Evolutionary conservation across 768 basidiomycete species (phyloP).

Genomic region (Tephrocybe sp.): DNA sequence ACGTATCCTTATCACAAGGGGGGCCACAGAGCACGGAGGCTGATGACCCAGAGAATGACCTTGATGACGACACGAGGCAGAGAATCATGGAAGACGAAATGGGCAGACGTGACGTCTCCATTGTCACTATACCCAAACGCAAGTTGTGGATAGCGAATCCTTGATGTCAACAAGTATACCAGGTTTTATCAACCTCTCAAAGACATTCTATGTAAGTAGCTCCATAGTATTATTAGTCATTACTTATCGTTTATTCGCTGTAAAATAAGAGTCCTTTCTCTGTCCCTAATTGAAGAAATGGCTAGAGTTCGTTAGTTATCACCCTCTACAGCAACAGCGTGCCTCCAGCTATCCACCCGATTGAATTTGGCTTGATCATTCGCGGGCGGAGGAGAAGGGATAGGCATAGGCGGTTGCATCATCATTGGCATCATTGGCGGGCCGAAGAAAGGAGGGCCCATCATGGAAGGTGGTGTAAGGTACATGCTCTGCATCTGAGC

Average conservation of each 20-base stretch:
- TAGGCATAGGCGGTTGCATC: slow-evolving; percentile 38
- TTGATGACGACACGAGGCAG: slow-evolving; percentile 74
- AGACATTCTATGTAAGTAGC: neutral
- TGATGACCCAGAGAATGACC: slow-evolving; percentile 64
- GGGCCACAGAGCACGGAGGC: slow-evolving; percentile 50
- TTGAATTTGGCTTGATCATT: slow-evolving; percentile 66
- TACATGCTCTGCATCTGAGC: slow-evolving; percentile 77
- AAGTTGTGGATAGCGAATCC: slow-evolving; percentile 76
- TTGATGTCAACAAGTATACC: slow-evolving; percentile 9
- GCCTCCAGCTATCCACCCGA: slow-evolving; percentile 79
- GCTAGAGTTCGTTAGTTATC: slow-evolving; percentile 21
- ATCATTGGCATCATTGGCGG: slow-evolving; percentile 54
- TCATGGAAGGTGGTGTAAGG: slow-evolving; percentile 64
- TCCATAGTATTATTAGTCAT: slow-evolving; percentile 14
- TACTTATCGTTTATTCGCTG: slow-evolving; percentile 7
- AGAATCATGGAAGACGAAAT: slow-evolving; percentile 80
- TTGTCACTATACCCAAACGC: slow-evolving; percentile 74
- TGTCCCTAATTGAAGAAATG: neutral
- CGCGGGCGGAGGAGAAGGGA: slow-evolving; percentile 61
- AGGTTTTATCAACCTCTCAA: neutral
- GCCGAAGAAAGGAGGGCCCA: slow-evolving; percentile 66
- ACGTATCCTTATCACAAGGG: slow-evolving; percentile 29
- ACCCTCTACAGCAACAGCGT: slow-evolving; percentile 74
- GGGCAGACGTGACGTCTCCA: slow-evolving; percentile 78
- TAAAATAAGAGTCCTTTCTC: slow-evolving; percentile 7